Percentiles rank a stretch among this genome's conserved stretches.
phyloP scores from a whole-genome alignment of 257 asterid species.

The Solanum ahanhuiri region DNA sequence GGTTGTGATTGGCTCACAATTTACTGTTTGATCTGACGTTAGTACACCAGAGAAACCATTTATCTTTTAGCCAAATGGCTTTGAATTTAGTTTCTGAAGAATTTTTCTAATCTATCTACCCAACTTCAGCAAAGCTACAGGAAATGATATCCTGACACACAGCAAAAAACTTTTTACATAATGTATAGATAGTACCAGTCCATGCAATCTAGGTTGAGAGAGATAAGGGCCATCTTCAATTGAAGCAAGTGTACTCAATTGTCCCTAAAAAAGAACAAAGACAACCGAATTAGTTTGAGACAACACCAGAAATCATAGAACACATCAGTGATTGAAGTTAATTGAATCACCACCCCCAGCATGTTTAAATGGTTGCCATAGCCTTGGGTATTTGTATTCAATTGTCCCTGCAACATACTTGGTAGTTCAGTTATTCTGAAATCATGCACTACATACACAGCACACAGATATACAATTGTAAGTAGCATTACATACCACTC shows the following conservation, averaged over 20 bases:
- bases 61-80: not conserved
- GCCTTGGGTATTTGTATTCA: slow-evolving; percentile 8
- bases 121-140: not conserved
- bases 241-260: slow-evolving; percentile 7
- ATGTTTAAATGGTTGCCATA: slow-evolving; percentile 8
- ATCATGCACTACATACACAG: not conserved
- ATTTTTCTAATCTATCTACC: not conserved
- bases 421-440: not conserved
- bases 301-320: not conserved
- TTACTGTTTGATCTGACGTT: not conserved
- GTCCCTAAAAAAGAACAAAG: slow-evolving; percentile 15
- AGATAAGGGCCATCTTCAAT: slow-evolving; percentile 1
- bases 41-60: not conserved
- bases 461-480: not conserved
- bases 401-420: slow-evolving; percentile 7
- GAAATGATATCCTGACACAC: not conserved
- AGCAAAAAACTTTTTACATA: not conserved
- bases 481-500: slow-evolving; percentile 5
- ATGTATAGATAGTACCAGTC: slow-evolving; percentile 4
- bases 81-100: not conserved
- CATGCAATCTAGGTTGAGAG: slow-evolving; percentile 13
- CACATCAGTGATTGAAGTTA: not conserved
- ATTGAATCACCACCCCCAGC: slow-evolving; percentile 13
- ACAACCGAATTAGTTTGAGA: not conserved
- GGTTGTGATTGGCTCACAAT: not conserved